Evolutionary conservation across 1,284 basidiomycete genomes (phyloP).

Genomic region (Ceratobasidium sp.): DNA sequence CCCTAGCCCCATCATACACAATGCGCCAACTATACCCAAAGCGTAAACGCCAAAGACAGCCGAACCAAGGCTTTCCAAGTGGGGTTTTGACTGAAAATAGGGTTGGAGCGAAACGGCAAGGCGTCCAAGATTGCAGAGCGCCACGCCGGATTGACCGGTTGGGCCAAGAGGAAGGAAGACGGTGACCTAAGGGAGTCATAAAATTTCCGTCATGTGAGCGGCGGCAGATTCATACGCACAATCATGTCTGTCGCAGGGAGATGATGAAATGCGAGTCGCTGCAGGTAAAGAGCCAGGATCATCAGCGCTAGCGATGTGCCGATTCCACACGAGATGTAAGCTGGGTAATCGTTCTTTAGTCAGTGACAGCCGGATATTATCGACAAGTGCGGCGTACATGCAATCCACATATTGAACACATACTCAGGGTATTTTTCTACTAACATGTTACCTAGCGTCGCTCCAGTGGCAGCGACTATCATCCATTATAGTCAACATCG

Average conservation of each 20-base stretch:
- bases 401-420: slow-evolving; percentile 45
- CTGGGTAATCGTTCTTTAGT: not conserved
- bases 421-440: slow-evolving; percentile 40
- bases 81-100: slow-evolving; percentile 26
- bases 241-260: slow-evolving; percentile 42
- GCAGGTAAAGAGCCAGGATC: slow-evolving; percentile 41
- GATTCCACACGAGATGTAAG: slow-evolving; percentile 42
- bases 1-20: slow-evolving; percentile 43
- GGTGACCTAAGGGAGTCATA: slow-evolving; percentile 20
- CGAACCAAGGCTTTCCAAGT: slow-evolving; percentile 4
- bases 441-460: slow-evolving; percentile 33
- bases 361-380: not conserved
- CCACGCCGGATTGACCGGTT: slow-evolving; percentile 39
- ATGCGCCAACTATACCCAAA: slow-evolving; percentile 34
- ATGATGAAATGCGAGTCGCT: slow-evolving; percentile 45
- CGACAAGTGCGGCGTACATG: slow-evolving; percentile 24
- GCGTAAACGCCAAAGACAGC: slow-evolving; percentile 29
- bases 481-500: not conserved
- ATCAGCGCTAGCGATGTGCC: slow-evolving; percentile 42
- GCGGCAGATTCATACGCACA: not conserved
- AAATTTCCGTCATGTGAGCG: too few relatives aligned
- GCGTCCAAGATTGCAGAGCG: slow-evolving; percentile 38
- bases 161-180: slow-evolving; percentile 41
- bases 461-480: slow-evolving; percentile 39
- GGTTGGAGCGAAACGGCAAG: slow-evolving; percentile 30